Evolutionary conservation across 2,329 filamentous ascomycete species (phyloP), one percentile per base, ranked within the genome.

Genomic region (Aureobasidium sp.): DNA sequence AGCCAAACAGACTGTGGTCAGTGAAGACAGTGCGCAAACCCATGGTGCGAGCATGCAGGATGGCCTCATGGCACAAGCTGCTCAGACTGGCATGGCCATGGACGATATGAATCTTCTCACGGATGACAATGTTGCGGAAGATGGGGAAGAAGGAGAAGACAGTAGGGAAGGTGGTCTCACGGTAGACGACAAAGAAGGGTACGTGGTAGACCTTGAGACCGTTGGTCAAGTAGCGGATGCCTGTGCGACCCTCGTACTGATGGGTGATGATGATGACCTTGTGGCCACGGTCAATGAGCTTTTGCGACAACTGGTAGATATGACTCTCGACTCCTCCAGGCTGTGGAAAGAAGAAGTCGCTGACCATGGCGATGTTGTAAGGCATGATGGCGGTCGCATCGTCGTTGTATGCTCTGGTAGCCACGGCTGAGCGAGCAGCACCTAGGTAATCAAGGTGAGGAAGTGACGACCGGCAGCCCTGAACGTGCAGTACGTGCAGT

Each of bases 271-370:
- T 89, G 66, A 99, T 90, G 69, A 99, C 93, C 78, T 97, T 97
- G 80, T 99, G 94, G 44, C 94, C 94, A 44, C 94, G 90, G 74
- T 99, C 93, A 67, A 97, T 91, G 67, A 99, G 85, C 82, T 97
- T 99, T 62, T 89, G 90, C 36, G 93, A 94, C 44, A 99, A 81
- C 75, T 99, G 94, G 78, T 99, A 99, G 69, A 99, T 97, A 77
- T 99, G 94, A 75, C 91, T 96, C 78, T 99, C 94, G 66, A 99
- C 86, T 69, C 94, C 94, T 72, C 94, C 83, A 58, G 94, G 93
- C 71, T 97, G 93, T 14, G 94, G 94, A 73, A 95, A 99, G 86
- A 99, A 99, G 82, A 96, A 97, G 81, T 99, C 94, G 83, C 93
- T 92, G 74, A 97, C 90, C 94, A 99, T 99, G 63, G 85, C 85